A percentile compares a stretch with the other conserved stretches of the same genome.
These are phyloP conservation scores for Apiospora malaysiana DNA, from an alignment of 2,329 filamentous ascomycete species.

Conservation along the genomic window DNA sequence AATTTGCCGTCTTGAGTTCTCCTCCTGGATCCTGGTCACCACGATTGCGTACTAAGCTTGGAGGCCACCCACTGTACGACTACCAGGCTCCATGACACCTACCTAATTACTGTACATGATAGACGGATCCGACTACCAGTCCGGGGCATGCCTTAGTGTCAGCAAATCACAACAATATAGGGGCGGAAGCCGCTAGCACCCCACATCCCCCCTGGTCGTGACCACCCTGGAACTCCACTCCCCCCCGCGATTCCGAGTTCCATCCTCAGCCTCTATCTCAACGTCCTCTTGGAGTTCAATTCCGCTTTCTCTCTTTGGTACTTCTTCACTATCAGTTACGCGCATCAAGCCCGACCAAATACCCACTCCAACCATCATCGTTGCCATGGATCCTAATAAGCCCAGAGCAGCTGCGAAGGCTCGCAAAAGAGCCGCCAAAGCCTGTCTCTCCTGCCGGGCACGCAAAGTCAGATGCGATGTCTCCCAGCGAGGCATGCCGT, in stretches of 20 bases:
- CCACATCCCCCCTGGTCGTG: background rate
- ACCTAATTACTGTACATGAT: too few species aligned
- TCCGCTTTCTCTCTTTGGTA: background rate
- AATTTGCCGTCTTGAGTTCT: background rate
- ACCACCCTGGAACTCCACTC: constrained; percentile 17
- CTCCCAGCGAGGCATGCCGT: constrained; percentile 53
- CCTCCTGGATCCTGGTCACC: too few species aligned
- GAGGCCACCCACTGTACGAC: too few species aligned
- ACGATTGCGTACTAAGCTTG: too few species aligned
- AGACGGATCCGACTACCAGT: background rate
- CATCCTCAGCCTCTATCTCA: constrained; percentile 1
- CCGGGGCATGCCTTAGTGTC: constrained; percentile 8
- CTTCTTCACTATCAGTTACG: background rate
- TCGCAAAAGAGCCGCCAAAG: constrained; percentile 55
- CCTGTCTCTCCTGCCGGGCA: constrained; percentile 57
- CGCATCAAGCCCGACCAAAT: background rate
- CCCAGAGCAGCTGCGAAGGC: constrained; percentile 43
- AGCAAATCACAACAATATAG: background rate
- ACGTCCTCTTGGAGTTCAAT: background rate
- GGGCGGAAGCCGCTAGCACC: constrained; percentile 3
- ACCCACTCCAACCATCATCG: background rate
- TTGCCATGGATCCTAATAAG: constrained; percentile 29
- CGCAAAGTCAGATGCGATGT: constrained; percentile 58
- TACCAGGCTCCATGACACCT: too few species aligned
- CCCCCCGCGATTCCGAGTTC: constrained; percentile 1